Evolutionary conservation across 2,329 filamentous ascomycete species (phyloP), one percentile per base, ranked within the genome.

Genomic region (Helotiales sp.): DNA sequence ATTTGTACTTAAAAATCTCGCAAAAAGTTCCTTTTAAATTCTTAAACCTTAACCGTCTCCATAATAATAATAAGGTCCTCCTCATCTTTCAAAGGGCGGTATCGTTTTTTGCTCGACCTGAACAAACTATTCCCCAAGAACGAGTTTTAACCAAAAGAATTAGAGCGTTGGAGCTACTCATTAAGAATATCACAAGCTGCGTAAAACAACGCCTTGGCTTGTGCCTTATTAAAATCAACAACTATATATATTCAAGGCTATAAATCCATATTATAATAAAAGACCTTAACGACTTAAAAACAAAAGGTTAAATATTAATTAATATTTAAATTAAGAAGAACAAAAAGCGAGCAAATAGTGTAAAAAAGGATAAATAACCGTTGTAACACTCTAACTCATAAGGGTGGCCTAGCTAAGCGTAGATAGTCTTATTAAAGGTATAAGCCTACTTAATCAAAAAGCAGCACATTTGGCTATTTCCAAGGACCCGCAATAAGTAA

Each of bases 111-210:
- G 37, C 37, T 43, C 15, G 37, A 17, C 6, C 37, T 43, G 37
- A 6, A 13, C 34, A 15, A 2, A 40, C 5, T 6, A 40, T 11
- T 43, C 15, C 37, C 6, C 15, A 43, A 17, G 37, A 6, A 43
- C 37, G 15, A 43, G 37, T 43, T 43, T 7, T 43, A 17, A 43
- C 63, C 8, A n/a, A n/a, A n/a, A n/a, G n/a, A n/a, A n/a, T n/a
- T n/a, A n/a, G n/a, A n/a, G n/a, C n/a, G n/a, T n/a, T 60, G 58
- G 59, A 79, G 72, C 59, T 30, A 66, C 49, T 63, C 62, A 55
- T 75, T 72, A 6, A 17, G 37, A 43, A 17, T 43, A 43, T 43
- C 15, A 43, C 37, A 17, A 43, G 37, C 37, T 43, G 37, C 37
- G 37, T 43, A 17, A 43, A 6, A 43, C 15, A 17, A 43, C 13